A percentile compares a stretch with the other conserved stretches of the same genome.
Evolutionary conservation across 345 rosid genomes (phyloP).

Genomic region (Mercurialis annua): DNA sequence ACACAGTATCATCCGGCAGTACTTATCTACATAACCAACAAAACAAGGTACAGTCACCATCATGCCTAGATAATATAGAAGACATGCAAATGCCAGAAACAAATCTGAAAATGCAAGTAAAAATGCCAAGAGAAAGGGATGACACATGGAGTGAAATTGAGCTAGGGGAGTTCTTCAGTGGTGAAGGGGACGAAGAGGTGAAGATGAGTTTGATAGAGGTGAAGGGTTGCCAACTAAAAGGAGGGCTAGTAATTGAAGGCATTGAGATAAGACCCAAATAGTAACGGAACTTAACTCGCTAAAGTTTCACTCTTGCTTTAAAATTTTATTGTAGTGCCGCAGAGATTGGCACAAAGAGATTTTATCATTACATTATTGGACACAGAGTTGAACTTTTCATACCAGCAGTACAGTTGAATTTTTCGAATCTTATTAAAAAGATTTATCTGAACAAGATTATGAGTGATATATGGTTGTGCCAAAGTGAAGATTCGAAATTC

Average conservation of each 20-base stretch:
- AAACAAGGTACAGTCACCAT: not conserved
- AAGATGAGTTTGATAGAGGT: slow-evolving; percentile 24
- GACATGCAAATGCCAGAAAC: not conserved
- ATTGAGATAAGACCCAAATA: slow-evolving; percentile 27
- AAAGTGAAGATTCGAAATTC: not conserved
- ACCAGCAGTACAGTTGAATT: not conserved
- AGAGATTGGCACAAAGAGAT: not conserved
- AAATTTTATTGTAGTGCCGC: not conserved
- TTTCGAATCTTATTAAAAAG: not conserved
- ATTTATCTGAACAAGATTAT: not conserved
- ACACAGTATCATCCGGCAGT: not conserved
- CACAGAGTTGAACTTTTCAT: not conserved
- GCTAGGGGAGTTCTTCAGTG: slow-evolving; percentile 19
- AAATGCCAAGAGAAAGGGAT: slow-evolving; percentile 13
- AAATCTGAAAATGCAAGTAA: not conserved
- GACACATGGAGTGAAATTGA: slow-evolving; percentile 25
- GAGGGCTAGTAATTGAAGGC: slow-evolving; percentile 20
- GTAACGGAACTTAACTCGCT: not conserved
- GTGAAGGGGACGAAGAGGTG: slow-evolving; percentile 13
- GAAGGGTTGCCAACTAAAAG: slow-evolving; percentile 19
- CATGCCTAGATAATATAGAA: not conserved
- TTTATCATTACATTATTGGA: not conserved
- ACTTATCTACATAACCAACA: slow-evolving; percentile 1
- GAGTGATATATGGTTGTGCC: not conserved
- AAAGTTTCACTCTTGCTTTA: not conserved